These are phyloP conservation scores for Tausonia pullulans DNA, from an alignment of 1,284 basidiomycete genomes.

Conservation along the genomic window DNA sequence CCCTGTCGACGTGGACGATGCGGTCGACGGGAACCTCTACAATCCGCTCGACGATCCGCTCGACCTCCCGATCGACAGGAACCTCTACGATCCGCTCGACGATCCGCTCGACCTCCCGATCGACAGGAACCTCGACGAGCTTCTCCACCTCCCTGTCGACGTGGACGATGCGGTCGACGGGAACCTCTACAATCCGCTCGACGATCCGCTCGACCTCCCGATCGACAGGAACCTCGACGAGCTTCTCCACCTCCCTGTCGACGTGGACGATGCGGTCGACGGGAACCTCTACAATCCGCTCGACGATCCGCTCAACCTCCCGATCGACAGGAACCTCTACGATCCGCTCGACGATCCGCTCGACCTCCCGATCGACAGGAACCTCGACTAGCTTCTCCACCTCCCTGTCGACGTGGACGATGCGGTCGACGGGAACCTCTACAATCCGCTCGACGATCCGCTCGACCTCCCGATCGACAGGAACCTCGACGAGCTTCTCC, in stretches of 20 bases:
- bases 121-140: too few species aligned
- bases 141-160: too few species aligned
- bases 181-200: too few species aligned
- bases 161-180: too few species aligned
- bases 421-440: too few species aligned
- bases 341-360: too few species aligned
- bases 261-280: constrained; percentile 27
- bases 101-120: too few species aligned
- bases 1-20: constrained; percentile 28
- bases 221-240: constrained; percentile 19
- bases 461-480: constrained; percentile 20
- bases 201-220: too few species aligned
- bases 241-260: too few species aligned
- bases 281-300: constrained; percentile 19
- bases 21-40: constrained; percentile 22
- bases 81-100: constrained; percentile 18
- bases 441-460: constrained; percentile 18
- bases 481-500: too few species aligned
- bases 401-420: too few species aligned
- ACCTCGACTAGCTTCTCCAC: constrained; percentile 16
- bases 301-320: constrained; percentile 19
- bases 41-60: constrained; percentile 18
- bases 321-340: constrained; percentile 21
- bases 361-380: too few species aligned
- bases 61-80: constrained; percentile 20